Evolutionary conservation across 129 eudicot species (phyloP), one percentile per base, ranked within the genome.

Genomic region (Lonicera japonica): DNA sequence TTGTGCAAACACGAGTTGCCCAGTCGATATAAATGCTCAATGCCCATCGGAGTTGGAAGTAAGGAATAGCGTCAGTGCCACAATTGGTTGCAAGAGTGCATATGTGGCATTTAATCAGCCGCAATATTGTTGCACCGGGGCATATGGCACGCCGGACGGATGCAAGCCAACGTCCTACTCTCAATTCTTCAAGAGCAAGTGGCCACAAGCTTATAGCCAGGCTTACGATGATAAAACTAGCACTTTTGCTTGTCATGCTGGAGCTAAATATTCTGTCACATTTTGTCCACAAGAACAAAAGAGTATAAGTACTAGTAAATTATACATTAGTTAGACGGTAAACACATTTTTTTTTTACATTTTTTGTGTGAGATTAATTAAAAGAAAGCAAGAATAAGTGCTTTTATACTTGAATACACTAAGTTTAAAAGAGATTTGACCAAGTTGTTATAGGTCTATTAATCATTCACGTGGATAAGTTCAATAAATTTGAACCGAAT

Each of bases 211-310:
- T 5, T 60, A 60, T 43, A 25, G 20, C 47, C 29, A 60, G 10
- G 64, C 64, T 13, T 60, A 60, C 12, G 64, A 60, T 60, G 55
- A 50, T 16, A 17, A 15, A 50, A 14, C 55, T 50, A 50, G 55
- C 21, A 50, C 21, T 16, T 50, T 0, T 50, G 16, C 55, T 16
- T 50, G 55, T 9, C 3, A 2, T 3, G 55, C 21, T 17, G 55
- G 55, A n/a, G 0, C 21, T 15, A 17, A 50, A 0, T 50, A 50
- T n/a, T 0, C 5, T n/a, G 16, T 50, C 55, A 50, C 55, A 14
- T 50, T 50, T 17, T 50, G 55, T 17, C 55, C 55, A 5, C 10
- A 45, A 45, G 10, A 45, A 10, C 2, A 3, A 45, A 6, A 11
- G 16, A 45, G n/a, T 1, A 12, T 0, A 8, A 12, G n/a, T 15